Conservation (phyloP, 352 stramenopile genomes). For the Pythium aristosporum region DNA sequence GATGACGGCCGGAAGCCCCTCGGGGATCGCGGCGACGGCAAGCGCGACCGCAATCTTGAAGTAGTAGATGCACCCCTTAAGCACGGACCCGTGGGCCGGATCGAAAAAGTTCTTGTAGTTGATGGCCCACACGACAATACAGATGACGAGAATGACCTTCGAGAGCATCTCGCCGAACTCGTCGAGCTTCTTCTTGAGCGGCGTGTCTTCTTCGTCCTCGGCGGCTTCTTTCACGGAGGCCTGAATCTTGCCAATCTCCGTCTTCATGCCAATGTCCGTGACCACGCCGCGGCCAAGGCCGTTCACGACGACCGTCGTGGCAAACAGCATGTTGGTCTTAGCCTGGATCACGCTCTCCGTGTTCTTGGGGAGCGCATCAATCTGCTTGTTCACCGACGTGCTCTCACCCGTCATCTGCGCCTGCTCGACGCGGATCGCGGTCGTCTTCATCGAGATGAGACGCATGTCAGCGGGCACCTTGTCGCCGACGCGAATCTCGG, state of each 20-base stretch:
- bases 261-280: constrained; percentile 96
- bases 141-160: constrained; percentile 97
- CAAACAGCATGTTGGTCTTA: constrained; percentile 97
- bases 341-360: constrained; percentile 87
- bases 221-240: constrained; percentile 91
- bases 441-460: constrained; percentile 94
- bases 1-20: constrained; percentile 98
- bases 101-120: constrained; percentile 98
- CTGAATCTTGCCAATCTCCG: constrained; percentile 99
- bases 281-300: constrained; percentile 93
- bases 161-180: constrained; percentile 97
- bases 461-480: constrained; percentile 97
- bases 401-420: constrained; percentile 97
- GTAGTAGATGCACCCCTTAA: constrained; percentile 98
- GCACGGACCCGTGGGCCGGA: constrained; percentile 79
- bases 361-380: constrained; percentile 61
- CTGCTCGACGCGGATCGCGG: constrained; percentile 94
- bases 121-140: constrained; percentile 95
- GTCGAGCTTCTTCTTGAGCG: constrained; percentile 97
- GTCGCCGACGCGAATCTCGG: constrained; percentile 96
- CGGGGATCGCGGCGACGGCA: constrained; percentile 98
- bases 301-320: constrained; percentile 96
- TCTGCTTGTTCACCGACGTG: constrained; percentile 91
- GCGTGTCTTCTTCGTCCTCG: constrained; percentile 94
- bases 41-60: constrained; percentile 99